Base-by-base conservation (phyloP, 129 eudicot species). In the Saussurea involucrata region DNA sequence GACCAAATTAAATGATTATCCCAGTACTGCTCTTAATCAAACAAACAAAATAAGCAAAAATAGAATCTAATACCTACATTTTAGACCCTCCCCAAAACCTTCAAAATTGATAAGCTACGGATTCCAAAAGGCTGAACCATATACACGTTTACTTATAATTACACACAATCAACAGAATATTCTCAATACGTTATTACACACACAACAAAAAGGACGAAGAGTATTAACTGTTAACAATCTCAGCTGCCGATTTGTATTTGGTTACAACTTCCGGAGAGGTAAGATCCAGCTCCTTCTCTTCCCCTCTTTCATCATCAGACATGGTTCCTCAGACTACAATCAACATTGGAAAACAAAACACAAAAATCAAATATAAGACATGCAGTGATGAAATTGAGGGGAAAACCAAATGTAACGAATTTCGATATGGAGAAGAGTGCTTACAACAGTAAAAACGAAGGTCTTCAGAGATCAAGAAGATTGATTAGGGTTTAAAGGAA, bases 221-320 rank as follows among this genome's bases (percentile, higher is more conserved):
- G 49, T 80, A 34, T 5, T 78, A 64, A 92, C 97, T 95, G 87
- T 92, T 95, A 83, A 92, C 92, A 72, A 90, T 95, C 65, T 95
- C 96, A 60, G 97, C 97, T 15, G 99, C 97, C 79, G 84, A 78
- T 78, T 95, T 95, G 85, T 92, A 95, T 79, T 95, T 95, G 66
- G 96, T 95, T 73, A 95, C 99, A 25, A 92, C 99, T 78, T 95
- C 99, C 5, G 97, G 90, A 44, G 85, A 83, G 68, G 91, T 79
- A 81, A 95, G 96, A 90, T 95, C 96, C 71, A 95, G 73, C 90
- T 95, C 99, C 85, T 76, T 85, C 87, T 92, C 99, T 69, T 91
- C 97, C 13, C 64, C 79, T 71, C 96, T 85, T 69, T 95, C 98
- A 18, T 95, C 99, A 66, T 95, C 99, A 77, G 97, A 89, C 96